A percentile compares a stretch with the other conserved stretches of the same genome.
These are phyloP conservation scores for Axilococcus clingmanii DNA, from an alignment of 139 green algal species.

Conservation along the genomic window DNA sequence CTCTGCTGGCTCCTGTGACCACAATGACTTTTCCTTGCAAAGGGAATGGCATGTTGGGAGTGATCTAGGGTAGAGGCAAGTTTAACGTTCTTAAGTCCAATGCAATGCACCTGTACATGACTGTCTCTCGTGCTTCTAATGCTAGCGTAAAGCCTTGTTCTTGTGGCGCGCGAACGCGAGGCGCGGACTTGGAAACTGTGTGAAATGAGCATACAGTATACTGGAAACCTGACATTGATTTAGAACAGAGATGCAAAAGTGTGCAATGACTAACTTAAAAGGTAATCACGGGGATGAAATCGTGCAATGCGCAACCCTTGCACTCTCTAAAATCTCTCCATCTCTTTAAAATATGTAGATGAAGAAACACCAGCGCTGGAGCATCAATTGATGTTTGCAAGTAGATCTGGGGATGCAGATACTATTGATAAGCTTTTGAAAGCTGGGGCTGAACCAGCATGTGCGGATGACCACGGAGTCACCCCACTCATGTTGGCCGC, in stretches of 20 bases:
- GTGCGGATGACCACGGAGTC: slow-evolving; percentile 10
- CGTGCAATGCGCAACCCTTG: too few species aligned
- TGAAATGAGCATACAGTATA: too few species aligned
- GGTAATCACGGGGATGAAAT: too few species aligned
- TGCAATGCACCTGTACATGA: too few species aligned
- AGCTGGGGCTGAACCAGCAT: slow-evolving; percentile 21
- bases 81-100: background rate
- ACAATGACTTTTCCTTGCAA: slow-evolving; percentile 24
- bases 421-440: slow-evolving; percentile 29
- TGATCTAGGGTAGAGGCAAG: background rate
- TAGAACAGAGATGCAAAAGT: too few species aligned
- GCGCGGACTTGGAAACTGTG: too few species aligned
- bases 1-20: slow-evolving; percentile 11
- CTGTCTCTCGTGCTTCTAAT: too few species aligned
- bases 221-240: too few species aligned
- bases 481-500: slow-evolving; percentile 32
- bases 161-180: too few species aligned
- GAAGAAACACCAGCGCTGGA: background rate
- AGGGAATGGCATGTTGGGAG: slow-evolving; percentile 1
- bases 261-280: too few species aligned
- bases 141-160: too few species aligned
- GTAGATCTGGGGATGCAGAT: slow-evolving; percentile 17
- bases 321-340: too few species aligned
- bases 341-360: background rate
- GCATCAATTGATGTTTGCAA: slow-evolving; percentile 5